Conservation (phyloP, 305 asterid species). For the Ajuga reptans region DNA sequence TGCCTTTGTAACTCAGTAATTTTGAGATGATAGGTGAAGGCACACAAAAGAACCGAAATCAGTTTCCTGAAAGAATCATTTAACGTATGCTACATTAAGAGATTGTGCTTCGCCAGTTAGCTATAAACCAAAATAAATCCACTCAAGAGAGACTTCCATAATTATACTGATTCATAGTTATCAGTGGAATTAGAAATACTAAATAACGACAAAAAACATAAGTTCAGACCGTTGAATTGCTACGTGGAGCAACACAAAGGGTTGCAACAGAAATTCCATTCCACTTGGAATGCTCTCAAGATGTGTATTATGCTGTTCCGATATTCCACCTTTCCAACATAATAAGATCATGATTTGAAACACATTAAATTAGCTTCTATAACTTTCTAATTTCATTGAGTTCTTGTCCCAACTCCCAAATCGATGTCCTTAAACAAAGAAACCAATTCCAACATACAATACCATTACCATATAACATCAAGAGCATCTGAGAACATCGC, state of each 20-base stretch:
- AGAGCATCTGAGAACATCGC: neutral
- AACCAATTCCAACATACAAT: neutral
- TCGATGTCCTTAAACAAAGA: neutral
- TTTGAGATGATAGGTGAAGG: neutral
- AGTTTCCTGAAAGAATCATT: neutral
- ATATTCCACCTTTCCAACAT: neutral
- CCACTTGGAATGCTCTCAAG: neutral
- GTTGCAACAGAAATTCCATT: neutral
- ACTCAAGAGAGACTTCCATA: neutral
- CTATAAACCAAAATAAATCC: neutral
- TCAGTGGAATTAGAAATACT: neutral
- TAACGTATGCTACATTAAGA: neutral
- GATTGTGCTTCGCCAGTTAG: neutral
- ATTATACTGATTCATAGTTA: neutral
- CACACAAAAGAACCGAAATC: neutral
- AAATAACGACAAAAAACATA: neutral
- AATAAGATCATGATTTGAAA: neutral
- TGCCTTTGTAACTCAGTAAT: no score
- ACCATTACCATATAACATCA: neutral
- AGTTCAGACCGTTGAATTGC: neutral
- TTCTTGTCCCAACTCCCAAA: neutral
- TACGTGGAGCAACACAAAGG: neutral
- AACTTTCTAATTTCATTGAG: neutral
- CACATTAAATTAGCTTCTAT: neutral
- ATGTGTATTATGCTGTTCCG: neutral